These are phyloP conservation scores for Carex scoparia DNA, from an alignment of 176 grass and related monocot species.

Conservation along the genomic window DNA sequence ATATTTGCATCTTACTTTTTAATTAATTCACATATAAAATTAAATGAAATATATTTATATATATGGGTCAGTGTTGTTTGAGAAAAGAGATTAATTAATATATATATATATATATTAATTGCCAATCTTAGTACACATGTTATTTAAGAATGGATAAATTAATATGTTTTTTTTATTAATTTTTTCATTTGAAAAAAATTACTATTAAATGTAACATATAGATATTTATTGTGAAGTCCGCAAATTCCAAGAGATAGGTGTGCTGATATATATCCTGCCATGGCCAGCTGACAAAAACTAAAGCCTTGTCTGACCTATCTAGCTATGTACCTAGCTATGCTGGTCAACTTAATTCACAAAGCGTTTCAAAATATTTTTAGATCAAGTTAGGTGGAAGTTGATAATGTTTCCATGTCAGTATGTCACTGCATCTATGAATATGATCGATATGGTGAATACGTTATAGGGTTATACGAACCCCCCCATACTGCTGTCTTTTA, in stretches of 20 bases:
- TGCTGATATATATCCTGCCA: background rate
- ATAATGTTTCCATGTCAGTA: background rate
- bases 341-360: background rate
- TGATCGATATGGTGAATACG: background rate
- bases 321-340: background rate
- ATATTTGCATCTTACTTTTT: no score
- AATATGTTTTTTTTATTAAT: background rate
- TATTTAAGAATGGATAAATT: background rate
- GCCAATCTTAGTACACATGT: background rate
- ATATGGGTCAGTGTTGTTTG: no score
- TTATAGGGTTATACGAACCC: no score
- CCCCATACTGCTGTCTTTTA: background rate
- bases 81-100: background rate
- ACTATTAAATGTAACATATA: background rate
- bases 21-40: no score
- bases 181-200: background rate
- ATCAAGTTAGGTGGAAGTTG: constrained; percentile 10
- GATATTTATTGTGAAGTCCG: background rate
- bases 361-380: background rate
- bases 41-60: background rate
- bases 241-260: background rate
- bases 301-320: constrained; percentile 1
- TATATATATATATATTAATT: background rate
- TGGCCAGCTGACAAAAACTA: background rate
- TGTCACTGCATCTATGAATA: background rate